A percentile compares a stretch with the other conserved stretches of the same genome.
Evolutionary conservation across 2,329 filamentous ascomycete genomes (phyloP).

Genomic region (Fusarium domesticum): DNA sequence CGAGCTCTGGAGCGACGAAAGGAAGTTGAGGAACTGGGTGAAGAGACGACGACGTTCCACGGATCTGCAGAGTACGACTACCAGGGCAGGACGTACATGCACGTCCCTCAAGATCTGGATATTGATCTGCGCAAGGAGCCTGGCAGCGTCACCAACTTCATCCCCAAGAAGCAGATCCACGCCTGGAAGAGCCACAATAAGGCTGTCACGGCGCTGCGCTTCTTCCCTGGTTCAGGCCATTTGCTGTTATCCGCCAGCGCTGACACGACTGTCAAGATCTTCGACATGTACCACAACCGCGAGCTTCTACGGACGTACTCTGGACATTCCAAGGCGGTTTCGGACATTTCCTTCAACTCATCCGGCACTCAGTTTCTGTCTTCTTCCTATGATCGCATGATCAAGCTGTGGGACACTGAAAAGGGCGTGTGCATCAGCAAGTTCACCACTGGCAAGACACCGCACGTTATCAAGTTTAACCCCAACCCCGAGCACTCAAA

Average conservation of each 20-base stretch:
- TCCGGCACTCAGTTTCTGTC: constrained; percentile 84
- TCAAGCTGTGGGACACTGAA: constrained; percentile 98
- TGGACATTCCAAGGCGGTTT: constrained; percentile 85
- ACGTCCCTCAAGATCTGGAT: constrained; percentile 86
- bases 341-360: constrained; percentile 83
- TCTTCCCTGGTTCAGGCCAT: constrained; percentile 87
- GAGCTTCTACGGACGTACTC: constrained; percentile 88
- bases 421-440: constrained; percentile 83
- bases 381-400: constrained; percentile 88
- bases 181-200: constrained; percentile 83
- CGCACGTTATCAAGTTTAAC: constrained; percentile 93
- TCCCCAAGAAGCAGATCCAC: constrained; percentile 90
- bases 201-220: constrained; percentile 81
- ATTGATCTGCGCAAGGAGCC: constrained; percentile 79
- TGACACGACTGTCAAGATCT: constrained; percentile 88
- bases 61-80: constrained; percentile 84
- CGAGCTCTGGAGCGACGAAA: constrained; percentile 54
- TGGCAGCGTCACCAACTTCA: constrained; percentile 81
- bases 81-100: constrained; percentile 95
- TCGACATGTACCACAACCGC: constrained; percentile 87
- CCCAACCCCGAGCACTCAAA: constrained; percentile 71
- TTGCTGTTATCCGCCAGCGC: constrained; percentile 85
- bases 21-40: constrained; percentile 57
- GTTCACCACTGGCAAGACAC: constrained; percentile 91
- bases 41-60: constrained; percentile 85